Conservation (phyloP, 768 basidiomycete genomes). For the Phlebiopsis flavidoalba region DNA sequence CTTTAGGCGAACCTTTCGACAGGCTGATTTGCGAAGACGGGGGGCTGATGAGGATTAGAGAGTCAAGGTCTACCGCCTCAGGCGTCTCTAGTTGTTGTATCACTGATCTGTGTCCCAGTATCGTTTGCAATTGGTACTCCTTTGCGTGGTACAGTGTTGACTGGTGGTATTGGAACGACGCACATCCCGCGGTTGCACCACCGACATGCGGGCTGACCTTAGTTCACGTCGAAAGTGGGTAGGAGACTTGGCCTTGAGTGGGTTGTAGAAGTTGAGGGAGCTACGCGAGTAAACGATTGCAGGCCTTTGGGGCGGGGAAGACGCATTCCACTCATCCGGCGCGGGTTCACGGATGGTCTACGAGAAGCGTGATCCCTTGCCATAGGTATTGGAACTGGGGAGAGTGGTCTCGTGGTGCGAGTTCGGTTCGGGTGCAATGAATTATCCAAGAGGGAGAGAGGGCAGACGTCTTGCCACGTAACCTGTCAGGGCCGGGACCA, state of each 20-base stretch:
- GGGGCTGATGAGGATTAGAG: background rate
- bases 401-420: background rate
- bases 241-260: background rate
- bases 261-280: background rate
- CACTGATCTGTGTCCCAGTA: too few relatives aligned
- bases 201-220: background rate
- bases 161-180: background rate
- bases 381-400: background rate
- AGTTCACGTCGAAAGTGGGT: background rate
- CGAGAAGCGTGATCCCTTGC: background rate
- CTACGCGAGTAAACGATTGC: background rate
- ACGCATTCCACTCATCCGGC: background rate
- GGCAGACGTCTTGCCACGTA: background rate
- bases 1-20: conserved; percentile 3
- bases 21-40: background rate
- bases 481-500: background rate
- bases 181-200: background rate
- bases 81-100: too few relatives aligned
- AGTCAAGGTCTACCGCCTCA: background rate
- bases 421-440: background rate
- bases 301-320: background rate
- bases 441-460: background rate
- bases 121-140: too few relatives aligned
- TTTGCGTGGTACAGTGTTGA: background rate
- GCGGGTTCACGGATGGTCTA: too few relatives aligned